These are phyloP conservation scores for Penicillium griseofulvum DNA, from an alignment of 2,329 filamentous ascomycete genomes.

Conservation along the genomic window DNA sequence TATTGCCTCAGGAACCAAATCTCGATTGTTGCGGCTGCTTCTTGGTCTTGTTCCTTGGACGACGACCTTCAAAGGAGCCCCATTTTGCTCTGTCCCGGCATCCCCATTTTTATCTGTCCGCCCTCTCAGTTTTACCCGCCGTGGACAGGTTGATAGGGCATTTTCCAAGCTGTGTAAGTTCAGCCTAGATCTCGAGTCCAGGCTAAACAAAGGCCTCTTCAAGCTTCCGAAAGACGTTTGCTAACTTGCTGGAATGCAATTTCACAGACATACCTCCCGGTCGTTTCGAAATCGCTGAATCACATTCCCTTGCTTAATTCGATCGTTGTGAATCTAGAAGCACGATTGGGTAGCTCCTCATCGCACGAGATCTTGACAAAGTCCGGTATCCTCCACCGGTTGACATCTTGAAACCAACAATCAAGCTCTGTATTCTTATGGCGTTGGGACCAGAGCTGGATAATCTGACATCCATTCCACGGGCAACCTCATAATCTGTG, in stretches of 20 bases:
- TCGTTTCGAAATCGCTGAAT: neutral
- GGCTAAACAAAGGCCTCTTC: slow-evolving; percentile 8
- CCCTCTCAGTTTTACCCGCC: slow-evolving; percentile 8
- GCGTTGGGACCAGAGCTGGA: neutral
- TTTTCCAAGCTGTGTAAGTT: slow-evolving; percentile 30
- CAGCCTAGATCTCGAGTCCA: neutral
- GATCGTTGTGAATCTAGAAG: neutral
- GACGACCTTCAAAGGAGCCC: slow-evolving; percentile 30
- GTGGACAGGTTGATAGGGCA: slow-evolving; percentile 22
- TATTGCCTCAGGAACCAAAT: slow-evolving; percentile 29
- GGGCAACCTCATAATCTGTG: neutral
- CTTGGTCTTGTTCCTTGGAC: slow-evolving; percentile 36
- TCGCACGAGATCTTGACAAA: neutral
- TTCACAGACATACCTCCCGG: slow-evolving; percentile 12
- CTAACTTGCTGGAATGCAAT: slow-evolving; percentile 2
- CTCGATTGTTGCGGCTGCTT: slow-evolving; percentile 21
- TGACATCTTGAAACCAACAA: neutral
- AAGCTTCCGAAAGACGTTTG: neutral
- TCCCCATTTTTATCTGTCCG: slow-evolving; percentile 17
- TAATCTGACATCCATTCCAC: neutral
- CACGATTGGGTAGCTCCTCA: neutral
- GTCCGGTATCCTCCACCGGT: neutral
- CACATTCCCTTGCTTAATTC: neutral
- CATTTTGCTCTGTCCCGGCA: slow-evolving; percentile 22
- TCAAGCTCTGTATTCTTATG: neutral